These are phyloP conservation scores for Talaromyces amestolkiae DNA, from an alignment of 2,329 filamentous ascomycete genomes.

Conservation along the genomic window DNA sequence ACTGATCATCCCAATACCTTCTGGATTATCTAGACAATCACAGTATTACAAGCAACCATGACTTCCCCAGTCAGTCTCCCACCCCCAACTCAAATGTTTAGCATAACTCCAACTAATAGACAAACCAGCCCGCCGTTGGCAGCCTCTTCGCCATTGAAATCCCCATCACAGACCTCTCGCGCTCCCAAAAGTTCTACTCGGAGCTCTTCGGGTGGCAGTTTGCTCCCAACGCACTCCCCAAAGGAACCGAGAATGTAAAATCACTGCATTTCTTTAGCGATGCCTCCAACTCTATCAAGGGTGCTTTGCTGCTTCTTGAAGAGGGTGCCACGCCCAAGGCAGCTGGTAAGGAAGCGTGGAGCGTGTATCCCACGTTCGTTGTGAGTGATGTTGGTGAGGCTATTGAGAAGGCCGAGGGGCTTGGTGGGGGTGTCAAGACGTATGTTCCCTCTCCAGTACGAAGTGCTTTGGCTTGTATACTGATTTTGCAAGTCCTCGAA, in stretches of 20 bases:
- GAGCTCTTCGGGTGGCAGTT: slow-evolving; percentile 15
- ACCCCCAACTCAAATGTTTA: neutral
- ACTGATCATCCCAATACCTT: neutral
- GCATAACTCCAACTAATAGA: neutral
- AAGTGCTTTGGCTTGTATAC: neutral
- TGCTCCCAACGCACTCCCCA: neutral
- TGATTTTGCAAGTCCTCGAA: slow-evolving; percentile 9
- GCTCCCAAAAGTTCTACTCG: slow-evolving; percentile 15
- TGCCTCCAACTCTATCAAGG: slow-evolving; percentile 12
- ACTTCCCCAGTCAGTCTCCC: neutral
- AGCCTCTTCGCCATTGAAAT: slow-evolving; percentile 16
- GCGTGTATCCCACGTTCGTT: slow-evolving; percentile 9
- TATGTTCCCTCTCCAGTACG: neutral
- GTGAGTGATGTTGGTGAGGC: slow-evolving; percentile 14
- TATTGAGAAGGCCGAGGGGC: slow-evolving; percentile 4
- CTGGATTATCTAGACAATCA: neutral
- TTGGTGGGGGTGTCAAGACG: slow-evolving; percentile 13
- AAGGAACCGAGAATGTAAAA: slow-evolving; percentile 11
- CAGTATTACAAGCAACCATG: slow-evolving; percentile 6
- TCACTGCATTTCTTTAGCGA: slow-evolving; percentile 16
- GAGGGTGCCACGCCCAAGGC: slow-evolving; percentile 3
- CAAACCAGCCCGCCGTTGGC: slow-evolving; percentile 10
- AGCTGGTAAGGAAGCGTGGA: slow-evolving; percentile 13
- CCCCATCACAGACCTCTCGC: slow-evolving; percentile 10
- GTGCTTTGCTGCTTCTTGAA: slow-evolving; percentile 16